Conservation (phyloP, 352 stramenopile species). For the Pythium myriotylum region DNA sequence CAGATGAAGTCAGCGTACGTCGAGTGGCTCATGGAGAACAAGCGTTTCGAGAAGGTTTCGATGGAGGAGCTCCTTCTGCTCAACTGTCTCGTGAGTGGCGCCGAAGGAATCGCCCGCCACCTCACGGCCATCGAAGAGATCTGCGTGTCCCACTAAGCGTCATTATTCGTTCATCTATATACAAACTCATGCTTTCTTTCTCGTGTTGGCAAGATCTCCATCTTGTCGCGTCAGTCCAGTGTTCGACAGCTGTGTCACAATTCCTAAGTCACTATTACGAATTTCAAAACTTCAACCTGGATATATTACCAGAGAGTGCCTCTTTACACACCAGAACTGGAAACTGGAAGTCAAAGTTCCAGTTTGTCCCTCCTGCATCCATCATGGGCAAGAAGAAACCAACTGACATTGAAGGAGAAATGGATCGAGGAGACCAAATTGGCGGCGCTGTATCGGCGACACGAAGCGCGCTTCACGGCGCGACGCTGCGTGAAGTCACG, state of each 20-base stretch:
- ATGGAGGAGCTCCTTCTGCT: constrained; percentile 84
- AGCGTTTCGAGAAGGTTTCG: constrained; percentile 71
- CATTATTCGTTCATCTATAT: too few relatives aligned
- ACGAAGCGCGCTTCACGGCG: not conserved
- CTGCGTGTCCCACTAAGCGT: constrained; percentile 55
- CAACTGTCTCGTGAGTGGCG: constrained; percentile 82
- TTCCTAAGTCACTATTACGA: too few relatives aligned
- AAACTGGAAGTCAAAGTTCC: constrained; percentile 6
- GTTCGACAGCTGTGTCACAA: too few relatives aligned
- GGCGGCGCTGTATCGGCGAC: not conserved
- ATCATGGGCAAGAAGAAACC: not conserved
- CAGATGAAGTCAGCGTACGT: constrained; percentile 80
- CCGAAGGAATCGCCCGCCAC: constrained; percentile 74
- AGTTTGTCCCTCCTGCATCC: not conserved
- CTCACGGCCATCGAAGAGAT: constrained; percentile 79
- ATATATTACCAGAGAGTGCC: not conserved
- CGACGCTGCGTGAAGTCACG: not conserved
- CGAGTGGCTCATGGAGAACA: constrained; percentile 77
- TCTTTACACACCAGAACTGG: not conserved
- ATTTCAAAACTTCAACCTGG: constrained; percentile 4
- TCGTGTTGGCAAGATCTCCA: too few relatives aligned
- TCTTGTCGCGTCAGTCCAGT: too few relatives aligned
- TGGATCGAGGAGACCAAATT: not conserved
- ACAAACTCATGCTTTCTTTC: too few relatives aligned
- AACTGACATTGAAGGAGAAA: constrained; percentile 8